Base-by-base conservation (phyloP, 345 rosid species). In the Trapa incisa region DNA sequence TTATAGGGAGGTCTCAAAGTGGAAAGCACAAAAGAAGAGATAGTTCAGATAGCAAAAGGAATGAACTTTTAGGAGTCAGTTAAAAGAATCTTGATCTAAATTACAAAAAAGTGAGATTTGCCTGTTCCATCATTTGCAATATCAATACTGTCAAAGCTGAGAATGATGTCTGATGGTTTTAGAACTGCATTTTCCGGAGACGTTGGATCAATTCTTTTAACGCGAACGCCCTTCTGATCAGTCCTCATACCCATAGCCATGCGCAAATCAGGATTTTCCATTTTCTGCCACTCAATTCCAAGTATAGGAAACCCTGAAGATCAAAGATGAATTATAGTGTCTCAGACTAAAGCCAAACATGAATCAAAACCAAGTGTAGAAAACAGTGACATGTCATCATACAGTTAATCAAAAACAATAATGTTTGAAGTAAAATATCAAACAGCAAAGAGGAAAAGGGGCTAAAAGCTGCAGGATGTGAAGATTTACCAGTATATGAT, bases 81-180 rank as follows among this genome's bases (percentile, higher is more conserved):
- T 17, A 14, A 38, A 65, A 65, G 35, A 43, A 41, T n/a, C 37
- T 65, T 33, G 67, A 64, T 64, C 35, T 13, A 38, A 15, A 36
- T 2, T 2, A 4, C 61, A 66, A 47, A 22, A 1, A 36, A 2
- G 32, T 4, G 11, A 70, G 22, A 47, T 48, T 47, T 80, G 85
- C 97, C 85, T 69, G 98, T 93, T 81, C 98, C 98, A 79, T 89
- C 98, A 78, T 93, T 93, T 47, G 97, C 94, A 72, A 93, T 87
- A 63, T 88, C 80, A 43, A 88, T 84, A 69, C 88, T 86, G 42
- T 90, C 97, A 71, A 93, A 93, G 77, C 94, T 83, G 39, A 92
- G 83, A 70, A 93, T 82, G 68, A 89, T 70, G 78, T 89, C 98
- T 1, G 96, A 93, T 42, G 96, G 84, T 87, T 85, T 86, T 85